Percentiles rank a stretch among this genome's conserved stretches.
Evolutionary conservation across 805 yeast genomes (phyloP).

Genomic region (Wickerhamiella siamensis): DNA sequence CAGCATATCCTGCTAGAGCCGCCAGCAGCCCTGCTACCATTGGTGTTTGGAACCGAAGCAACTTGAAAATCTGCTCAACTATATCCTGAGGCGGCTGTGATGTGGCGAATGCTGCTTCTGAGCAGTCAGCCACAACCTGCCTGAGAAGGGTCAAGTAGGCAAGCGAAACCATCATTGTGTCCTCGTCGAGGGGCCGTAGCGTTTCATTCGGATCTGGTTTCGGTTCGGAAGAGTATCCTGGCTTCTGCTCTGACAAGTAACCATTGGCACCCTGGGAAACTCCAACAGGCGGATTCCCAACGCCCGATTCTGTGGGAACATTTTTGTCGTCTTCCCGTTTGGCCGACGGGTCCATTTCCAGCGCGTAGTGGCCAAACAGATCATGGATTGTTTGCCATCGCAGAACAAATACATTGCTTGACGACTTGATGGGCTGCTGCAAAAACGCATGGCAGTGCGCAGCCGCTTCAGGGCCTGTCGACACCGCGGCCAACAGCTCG

Average conservation of each 20-base stretch:
- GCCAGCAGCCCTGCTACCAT: not conserved
- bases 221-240: no score
- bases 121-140: constrained; percentile 34
- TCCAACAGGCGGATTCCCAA: not conserved
- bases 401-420: constrained; percentile 29
- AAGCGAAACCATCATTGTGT: constrained; percentile 57
- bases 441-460: constrained; percentile 14
- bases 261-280: not conserved
- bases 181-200: constrained; percentile 44
- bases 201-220: not conserved
- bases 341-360: constrained; percentile 3
- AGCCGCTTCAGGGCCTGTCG: constrained; percentile 45
- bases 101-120: constrained; percentile 15
- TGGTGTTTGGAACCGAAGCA: constrained; percentile 6
- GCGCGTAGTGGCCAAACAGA: constrained; percentile 9
- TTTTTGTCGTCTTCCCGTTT: not conserved
- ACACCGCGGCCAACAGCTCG: constrained; percentile 60
- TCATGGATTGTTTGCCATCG: constrained; percentile 14
- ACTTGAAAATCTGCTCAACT: constrained; percentile 3
- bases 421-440: not conserved
- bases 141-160: constrained; percentile 57
- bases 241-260: no score
- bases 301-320: not conserved
- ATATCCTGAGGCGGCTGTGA: not conserved
- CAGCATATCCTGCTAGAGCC: not conserved